phyloP scores from a whole-genome alignment of 2,329 filamentous ascomycete species.

The Fusarium cicatricum region DNA sequence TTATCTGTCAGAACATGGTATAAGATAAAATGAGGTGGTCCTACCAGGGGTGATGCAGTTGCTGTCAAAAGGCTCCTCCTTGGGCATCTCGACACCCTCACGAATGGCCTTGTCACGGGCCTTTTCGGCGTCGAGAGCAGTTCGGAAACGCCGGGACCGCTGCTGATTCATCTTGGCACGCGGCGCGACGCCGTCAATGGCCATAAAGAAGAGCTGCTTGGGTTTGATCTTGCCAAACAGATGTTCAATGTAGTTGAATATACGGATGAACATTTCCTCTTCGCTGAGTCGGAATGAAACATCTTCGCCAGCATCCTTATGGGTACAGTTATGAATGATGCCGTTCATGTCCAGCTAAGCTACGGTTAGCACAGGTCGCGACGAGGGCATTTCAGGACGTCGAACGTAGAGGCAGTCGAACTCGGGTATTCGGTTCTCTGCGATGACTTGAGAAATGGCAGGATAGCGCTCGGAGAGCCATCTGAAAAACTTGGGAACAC shows the following conservation, averaged over 20 bases:
- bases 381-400: constrained; percentile 26
- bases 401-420: constrained; percentile 94
- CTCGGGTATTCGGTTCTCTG: constrained; percentile 98
- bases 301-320: constrained; percentile 89
- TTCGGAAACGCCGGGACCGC: constrained; percentile 92
- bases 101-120: constrained; percentile 91
- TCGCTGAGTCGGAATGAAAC: constrained; percentile 92
- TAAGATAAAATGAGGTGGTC: not conserved
- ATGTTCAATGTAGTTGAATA: constrained; percentile 99
- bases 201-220: constrained; percentile 99
- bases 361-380: constrained; percentile 33
- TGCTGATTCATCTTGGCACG: constrained; percentile 99
- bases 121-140: constrained; percentile 87
- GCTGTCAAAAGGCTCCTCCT: constrained; percentile 96
- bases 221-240: constrained; percentile 99
- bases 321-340: constrained; percentile 99
- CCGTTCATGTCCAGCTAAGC: constrained; percentile 92
- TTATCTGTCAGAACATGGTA: constrained; percentile 22
- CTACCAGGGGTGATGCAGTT: constrained; percentile 95
- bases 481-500: constrained; percentile 91
- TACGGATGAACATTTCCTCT: constrained; percentile 99
- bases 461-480: constrained; percentile 99
- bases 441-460: constrained; percentile 96
- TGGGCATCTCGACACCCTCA: constrained; percentile 91
- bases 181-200: constrained; percentile 95